Base-by-base conservation (phyloP, 495 filamentous ascomycete species). In the Schizothecium vesticola region DNA sequence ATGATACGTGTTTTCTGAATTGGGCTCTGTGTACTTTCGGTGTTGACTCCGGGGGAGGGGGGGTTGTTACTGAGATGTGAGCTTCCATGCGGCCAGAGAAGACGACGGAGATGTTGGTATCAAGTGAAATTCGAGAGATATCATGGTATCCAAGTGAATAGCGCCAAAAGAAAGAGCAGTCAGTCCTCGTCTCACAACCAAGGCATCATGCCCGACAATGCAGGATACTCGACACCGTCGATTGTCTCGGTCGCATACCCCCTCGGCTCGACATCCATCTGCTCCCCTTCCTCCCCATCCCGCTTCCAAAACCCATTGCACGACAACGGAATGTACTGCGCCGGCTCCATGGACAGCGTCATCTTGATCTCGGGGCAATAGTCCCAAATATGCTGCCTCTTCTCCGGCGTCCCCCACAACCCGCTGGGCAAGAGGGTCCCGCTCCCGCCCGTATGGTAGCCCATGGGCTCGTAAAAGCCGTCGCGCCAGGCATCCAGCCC, bases 351-450 rank as follows among this genome's bases (percentile, higher is more conserved):
- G 19, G 72, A 72, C 56, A 85, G 64, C 51, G 79, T 83, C 80
- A 85, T 80, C 76, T 84, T 85, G 24, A 85, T 78, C 69, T 85
- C 83, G 5, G 83, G 83, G 57, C 83, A 85, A 70, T 84, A 84
- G 16, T 77, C 75, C 82, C 80, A 84, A 19, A 85, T 81, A 43
- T 81, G 78, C 59, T 80, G 76, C 22, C 83, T 69, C 72, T 76
- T 65, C 65, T 73, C 66, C 0, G 77, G 77, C 19, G 74, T 77
- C 36, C 77, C 78, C 83, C 83, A 85, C 43, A 84, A 75, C 1
- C 64, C 75, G 16, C 29, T 26, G 24, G 81, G 79, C 26, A 85
- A 65, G 21, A 67, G 72, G 6, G 22, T 58, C 23, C 82, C 83
- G 51, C 77, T 77, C 24, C 79, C 77, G 1, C 82, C 83, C n/a